Percentiles rank a stretch among this genome's conserved stretches.
Conservation (phyloP, 345 rosid species). For the Geranium brycei region DNA sequence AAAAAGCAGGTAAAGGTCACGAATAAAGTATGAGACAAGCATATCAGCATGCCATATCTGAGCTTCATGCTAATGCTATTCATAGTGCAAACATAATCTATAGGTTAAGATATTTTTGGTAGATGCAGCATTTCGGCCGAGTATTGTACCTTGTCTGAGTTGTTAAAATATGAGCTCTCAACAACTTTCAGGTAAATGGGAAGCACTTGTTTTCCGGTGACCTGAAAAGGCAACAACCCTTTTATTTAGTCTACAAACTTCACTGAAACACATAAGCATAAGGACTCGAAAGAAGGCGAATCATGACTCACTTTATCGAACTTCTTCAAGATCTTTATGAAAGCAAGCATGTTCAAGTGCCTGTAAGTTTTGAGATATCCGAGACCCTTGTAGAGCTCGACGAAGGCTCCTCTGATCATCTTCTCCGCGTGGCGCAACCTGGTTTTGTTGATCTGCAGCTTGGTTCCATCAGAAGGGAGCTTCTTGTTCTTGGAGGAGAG, state of each 20-base stretch:
- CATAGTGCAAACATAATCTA: not conserved
- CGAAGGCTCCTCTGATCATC: conserved; percentile 72
- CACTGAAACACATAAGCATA: not conserved
- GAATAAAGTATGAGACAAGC: too few relatives aligned
- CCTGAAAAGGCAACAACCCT: conserved; percentile 23
- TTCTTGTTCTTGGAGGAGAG: conserved; percentile 63
- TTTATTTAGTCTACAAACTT: not conserved
- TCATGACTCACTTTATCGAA: conserved; percentile 60
- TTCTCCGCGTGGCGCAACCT: conserved; percentile 78
- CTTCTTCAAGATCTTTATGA: conserved; percentile 85
- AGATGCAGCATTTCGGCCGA: too few relatives aligned
- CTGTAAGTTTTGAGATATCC: conserved; percentile 86
- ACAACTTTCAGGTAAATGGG: conserved; percentile 87
- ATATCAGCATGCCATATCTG: too few relatives aligned
- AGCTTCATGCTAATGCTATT: conserved; percentile 2
- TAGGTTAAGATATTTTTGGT: too few relatives aligned
- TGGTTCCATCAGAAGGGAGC: conserved; percentile 39
- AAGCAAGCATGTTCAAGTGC: conserved; percentile 95
- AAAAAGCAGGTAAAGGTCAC: too few relatives aligned
- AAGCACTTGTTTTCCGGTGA: conserved; percentile 77
- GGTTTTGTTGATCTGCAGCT: conserved; percentile 60
- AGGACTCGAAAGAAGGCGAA: not conserved
- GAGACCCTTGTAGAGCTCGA: conserved; percentile 82
- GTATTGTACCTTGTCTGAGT: conserved; percentile 69
- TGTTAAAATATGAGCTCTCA: conserved; percentile 87